Evolutionary conservation across 441 rosid genomes (phyloP), one percentile per base, ranked within the genome.

Genomic region (Jatropha multifida): DNA sequence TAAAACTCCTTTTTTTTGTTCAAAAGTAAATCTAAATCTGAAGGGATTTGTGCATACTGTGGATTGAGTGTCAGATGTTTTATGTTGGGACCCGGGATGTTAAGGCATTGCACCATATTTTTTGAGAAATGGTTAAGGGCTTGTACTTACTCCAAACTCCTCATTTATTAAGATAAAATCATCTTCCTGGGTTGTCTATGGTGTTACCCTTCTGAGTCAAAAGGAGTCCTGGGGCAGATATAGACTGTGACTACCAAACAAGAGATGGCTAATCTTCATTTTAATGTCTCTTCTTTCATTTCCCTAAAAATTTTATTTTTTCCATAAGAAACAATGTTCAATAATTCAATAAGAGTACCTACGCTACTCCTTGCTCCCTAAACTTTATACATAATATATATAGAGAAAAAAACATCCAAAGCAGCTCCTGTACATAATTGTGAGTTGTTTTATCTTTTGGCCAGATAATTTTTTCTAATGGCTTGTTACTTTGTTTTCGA

Each of bases 401-500:
- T 11, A 49, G 15, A 51, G 54, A 51, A 51, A 51, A 23, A 51
- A 11, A 14, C 54, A 51, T 42, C 4, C 27, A n/a, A 48, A 46
- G 32, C 18, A 48, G n/a, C 42, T 55, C 32, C 23, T n/a, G 5
- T 71, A 12, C 12, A 12, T 27, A 42, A 64, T 73, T 32, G 42
- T 27, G 2, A 65, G 51, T 23, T 52, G 37, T 55, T 59, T 12
- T 66, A 32, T 41, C 11, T 62, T 52, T 58, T 63, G 71, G 67
- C 15, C 20, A 40, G 51, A 41, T 61, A 18, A 40, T 77, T 67
- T 67, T 71, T 74, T 71, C 49, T 76, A 65, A 65, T 64, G 52
- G 48, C 72, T 79, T 56, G 65, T 48, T 61, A 41, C 58, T 71
- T 59, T 71, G 18, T 72, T 6, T 78, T 78, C 78, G 70, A 66